Percentiles rank a stretch among this genome's conserved stretches.
These are phyloP conservation scores for Trichoderma sp. DNA, from an alignment of 2,329 filamentous ascomycete genomes.

Conservation along the genomic window DNA sequence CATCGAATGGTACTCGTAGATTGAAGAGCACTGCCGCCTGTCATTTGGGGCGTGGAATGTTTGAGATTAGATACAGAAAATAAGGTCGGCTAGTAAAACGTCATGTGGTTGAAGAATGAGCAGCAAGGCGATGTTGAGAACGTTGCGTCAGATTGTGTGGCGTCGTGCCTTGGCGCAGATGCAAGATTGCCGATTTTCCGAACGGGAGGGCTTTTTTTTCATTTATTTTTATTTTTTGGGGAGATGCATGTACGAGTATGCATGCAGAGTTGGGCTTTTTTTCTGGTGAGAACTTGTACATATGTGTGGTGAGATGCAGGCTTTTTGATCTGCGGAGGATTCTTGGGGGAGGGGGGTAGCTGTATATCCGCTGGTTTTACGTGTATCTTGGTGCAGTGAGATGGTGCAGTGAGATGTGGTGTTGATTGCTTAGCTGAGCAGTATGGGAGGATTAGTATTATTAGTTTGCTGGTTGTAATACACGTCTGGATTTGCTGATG, in stretches of 20 bases:
- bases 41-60: not conserved
- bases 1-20: not conserved
- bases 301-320: not conserved
- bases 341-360: not conserved
- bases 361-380: not conserved
- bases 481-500: not conserved
- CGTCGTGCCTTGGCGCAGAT: not conserved
- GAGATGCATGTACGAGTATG: not conserved
- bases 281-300: not conserved
- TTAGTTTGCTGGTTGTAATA: not conserved
- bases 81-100: not conserved
- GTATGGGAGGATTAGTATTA: not conserved
- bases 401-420: not conserved
- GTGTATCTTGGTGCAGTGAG: not conserved
- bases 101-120: not conserved
- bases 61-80: not conserved
- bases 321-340: not conserved
- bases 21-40: not conserved
- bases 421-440: not conserved
- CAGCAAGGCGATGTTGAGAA: not conserved
- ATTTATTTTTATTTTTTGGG: not conserved
- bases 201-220: not conserved
- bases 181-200: constrained; percentile 9
- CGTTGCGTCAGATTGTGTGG: not conserved
- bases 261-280: not conserved